phyloP scores from a whole-genome alignment of 768 basidiomycete species.

The Mrakia blollopis region DNA sequence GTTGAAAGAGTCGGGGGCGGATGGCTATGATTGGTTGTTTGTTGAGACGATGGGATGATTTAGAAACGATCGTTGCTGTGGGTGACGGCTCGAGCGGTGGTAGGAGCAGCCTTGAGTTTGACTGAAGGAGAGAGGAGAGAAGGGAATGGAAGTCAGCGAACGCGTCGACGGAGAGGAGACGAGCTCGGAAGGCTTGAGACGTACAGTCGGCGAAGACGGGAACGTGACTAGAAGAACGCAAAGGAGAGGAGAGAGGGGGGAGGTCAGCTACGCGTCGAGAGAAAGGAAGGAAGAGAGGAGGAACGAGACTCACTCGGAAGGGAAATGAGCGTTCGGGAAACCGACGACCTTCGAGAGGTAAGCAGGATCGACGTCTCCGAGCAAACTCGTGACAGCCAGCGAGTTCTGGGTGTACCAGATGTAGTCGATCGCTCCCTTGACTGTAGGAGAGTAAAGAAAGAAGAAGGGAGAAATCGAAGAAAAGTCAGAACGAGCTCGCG shows the following conservation, averaged over 20 bases:
- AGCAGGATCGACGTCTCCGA: constrained; percentile 75
- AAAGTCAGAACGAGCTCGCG: background rate
- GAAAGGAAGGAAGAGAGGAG: background rate
- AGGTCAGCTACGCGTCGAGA: no score
- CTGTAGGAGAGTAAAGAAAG: background rate
- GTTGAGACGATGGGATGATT: background rate
- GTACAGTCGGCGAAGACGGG: constrained; percentile 28
- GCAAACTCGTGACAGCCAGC: constrained; percentile 70
- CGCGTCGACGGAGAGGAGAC: background rate
- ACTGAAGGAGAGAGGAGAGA: background rate
- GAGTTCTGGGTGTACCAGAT: constrained; percentile 80
- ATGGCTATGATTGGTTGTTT: background rate
- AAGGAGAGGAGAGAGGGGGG: constrained; percentile 1
- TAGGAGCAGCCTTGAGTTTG: constrained; percentile 22
- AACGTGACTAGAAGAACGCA: background rate
- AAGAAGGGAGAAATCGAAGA: background rate
- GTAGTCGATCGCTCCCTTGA: constrained; percentile 83
- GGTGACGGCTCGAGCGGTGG: constrained; percentile 24
- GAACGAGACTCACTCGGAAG: constrained; percentile 70
- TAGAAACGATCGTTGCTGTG: constrained; percentile 22
- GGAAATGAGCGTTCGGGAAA: constrained; percentile 94
- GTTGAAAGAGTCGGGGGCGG: no score
- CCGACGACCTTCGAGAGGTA: constrained; percentile 90
- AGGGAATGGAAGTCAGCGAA: background rate
- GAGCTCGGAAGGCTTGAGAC: background rate